phyloP scores from a whole-genome alignment of 2,329 filamentous ascomycete genomes.

The Claviceps pazoutovae region DNA sequence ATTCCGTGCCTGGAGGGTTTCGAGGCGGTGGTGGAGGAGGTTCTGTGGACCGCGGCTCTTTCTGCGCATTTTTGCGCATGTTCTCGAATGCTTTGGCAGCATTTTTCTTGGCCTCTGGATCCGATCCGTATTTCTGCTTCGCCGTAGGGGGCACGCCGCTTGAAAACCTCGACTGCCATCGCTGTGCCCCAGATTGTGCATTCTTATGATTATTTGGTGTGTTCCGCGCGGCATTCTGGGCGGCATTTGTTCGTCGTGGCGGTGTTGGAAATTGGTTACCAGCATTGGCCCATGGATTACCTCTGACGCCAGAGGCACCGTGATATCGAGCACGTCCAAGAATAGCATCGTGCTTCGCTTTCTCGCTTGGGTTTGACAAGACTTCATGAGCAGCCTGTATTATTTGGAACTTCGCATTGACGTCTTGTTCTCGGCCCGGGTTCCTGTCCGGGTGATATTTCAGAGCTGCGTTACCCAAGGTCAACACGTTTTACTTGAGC shows the following conservation, averaged over 20 bases:
- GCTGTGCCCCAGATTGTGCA: slow-evolving; percentile 26
- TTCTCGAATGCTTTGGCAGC: slow-evolving; percentile 29
- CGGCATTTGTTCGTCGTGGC: slow-evolving; percentile 25
- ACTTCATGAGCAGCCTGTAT: slow-evolving; percentile 82
- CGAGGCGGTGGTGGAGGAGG: slow-evolving; percentile 20
- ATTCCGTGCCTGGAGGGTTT: slow-evolving; percentile 34
- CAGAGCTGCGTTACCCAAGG: slow-evolving; percentile 39
- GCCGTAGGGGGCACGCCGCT: slow-evolving; percentile 28
- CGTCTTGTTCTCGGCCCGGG: slow-evolving; percentile 65
- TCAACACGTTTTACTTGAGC: slow-evolving; percentile 11
- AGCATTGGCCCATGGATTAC: slow-evolving; percentile 42
- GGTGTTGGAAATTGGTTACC: slow-evolving; percentile 36
- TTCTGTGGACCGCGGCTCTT: slow-evolving; percentile 13
- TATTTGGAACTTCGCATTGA: slow-evolving; percentile 68
- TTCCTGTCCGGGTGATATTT: slow-evolving; percentile 86
- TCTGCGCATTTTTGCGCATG: slow-evolving; percentile 24
- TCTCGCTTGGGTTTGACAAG: slow-evolving; percentile 35
- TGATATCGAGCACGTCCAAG: slow-evolving; percentile 27
- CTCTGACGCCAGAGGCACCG: slow-evolving; percentile 38
- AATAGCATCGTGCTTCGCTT: slow-evolving; percentile 38
- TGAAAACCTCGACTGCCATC: slow-evolving; percentile 30
- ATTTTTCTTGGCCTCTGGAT: slow-evolving; percentile 26
- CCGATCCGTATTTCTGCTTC: slow-evolving; percentile 21
- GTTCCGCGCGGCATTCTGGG: slow-evolving; percentile 2
- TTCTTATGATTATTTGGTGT: slow-evolving; percentile 6